Evolutionary conservation across 768 basidiomycete species (phyloP).

Genomic region (Panus rudis): DNA sequence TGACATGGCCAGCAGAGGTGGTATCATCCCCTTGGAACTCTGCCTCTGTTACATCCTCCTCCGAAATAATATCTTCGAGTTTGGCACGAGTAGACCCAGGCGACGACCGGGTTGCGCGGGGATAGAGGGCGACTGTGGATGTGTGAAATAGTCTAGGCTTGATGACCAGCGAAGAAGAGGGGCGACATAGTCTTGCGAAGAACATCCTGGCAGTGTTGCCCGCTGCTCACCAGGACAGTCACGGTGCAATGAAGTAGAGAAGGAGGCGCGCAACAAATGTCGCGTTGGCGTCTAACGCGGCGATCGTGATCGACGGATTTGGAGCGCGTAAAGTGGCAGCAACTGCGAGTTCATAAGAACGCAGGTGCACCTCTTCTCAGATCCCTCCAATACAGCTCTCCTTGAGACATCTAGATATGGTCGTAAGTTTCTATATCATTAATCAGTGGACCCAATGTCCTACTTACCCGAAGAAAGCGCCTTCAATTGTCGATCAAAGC

Average conservation of each 20-base stretch:
- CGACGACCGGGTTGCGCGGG: slow-evolving; percentile 12
- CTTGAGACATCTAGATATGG: too few species aligned
- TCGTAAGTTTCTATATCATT: slow-evolving; percentile 35
- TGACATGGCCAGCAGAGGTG: slow-evolving; percentile 62
- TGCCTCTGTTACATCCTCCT: slow-evolving; percentile 17
- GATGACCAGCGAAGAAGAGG: slow-evolving; percentile 3
- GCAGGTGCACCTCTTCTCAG: too few species aligned
- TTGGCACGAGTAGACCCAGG: neutral
- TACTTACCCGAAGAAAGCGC: slow-evolving; percentile 30
- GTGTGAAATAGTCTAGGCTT: slow-evolving; percentile 19
- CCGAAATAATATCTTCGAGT: too few species aligned
- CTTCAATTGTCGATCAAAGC: slow-evolving; percentile 68
- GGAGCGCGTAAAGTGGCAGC: too few species aligned
- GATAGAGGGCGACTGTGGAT: slow-evolving; percentile 13
- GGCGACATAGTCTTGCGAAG: slow-evolving; percentile 13
- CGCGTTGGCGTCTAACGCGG: too few species aligned
- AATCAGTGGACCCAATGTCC: slow-evolving; percentile 7
- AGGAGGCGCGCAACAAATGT: too few species aligned
- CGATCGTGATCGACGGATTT: too few species aligned
- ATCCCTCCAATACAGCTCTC: too few species aligned
- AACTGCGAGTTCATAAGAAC: too few species aligned
- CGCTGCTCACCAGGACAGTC: neutral
- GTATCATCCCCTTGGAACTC: slow-evolving; percentile 51
- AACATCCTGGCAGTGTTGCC: slow-evolving; percentile 3
- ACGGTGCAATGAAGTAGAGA: too few species aligned